Base-by-base conservation (phyloP, 2,329 filamentous ascomycete genomes). In the Claviceps fusiformis region DNA sequence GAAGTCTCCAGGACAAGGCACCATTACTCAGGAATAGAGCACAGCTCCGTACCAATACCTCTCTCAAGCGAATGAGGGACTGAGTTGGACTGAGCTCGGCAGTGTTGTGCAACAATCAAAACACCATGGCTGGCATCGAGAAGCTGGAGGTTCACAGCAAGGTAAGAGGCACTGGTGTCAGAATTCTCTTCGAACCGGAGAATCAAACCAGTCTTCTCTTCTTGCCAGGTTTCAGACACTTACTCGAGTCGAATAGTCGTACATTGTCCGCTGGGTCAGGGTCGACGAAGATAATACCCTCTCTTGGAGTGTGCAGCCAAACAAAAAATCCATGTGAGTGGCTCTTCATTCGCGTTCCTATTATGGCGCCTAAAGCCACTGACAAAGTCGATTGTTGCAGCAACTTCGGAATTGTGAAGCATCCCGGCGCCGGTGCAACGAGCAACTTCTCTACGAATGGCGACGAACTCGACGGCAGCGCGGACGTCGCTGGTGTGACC, bases 331-430 rank as follows among this genome's bases (percentile, higher is more conserved):
- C 57, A 86, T 98, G 83, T 86, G 72, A 57, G 58, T 52, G 39
- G 27, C 51, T 15, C 29, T 53, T 3, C n/a, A 19, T 29, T 19
- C 52, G 31, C 33, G 46, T 11, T 48, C 17, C 17, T 7, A 5
- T 11, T 39, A 43, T 11, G 15, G 15, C 27, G 13, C 43, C 35
- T 39, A 29, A 48, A 15, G 5, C 52, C 54, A 47, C 62, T 62
- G 48, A 65, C 55, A 49, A 52, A 59, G 54, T 54, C 13, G 15
- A 19, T 17, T 19, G 27, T 27, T 33, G 37, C 64, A 86, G 83
- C 71, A 96, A 97, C 73, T 95, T 98, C 69, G 93, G 91, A 66
- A 87, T 98, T 65, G 95, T 98, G 72, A 97, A 96, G 69, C 93
- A 97, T 69, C 92, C 93, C 2, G 90, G 91, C 61, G 85, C 80